Percentiles rank a stretch among this genome's conserved stretches.
Conservation (phyloP, 2,329 filamentous ascomycete genomes). For the Plenodomus biglobosus region DNA sequence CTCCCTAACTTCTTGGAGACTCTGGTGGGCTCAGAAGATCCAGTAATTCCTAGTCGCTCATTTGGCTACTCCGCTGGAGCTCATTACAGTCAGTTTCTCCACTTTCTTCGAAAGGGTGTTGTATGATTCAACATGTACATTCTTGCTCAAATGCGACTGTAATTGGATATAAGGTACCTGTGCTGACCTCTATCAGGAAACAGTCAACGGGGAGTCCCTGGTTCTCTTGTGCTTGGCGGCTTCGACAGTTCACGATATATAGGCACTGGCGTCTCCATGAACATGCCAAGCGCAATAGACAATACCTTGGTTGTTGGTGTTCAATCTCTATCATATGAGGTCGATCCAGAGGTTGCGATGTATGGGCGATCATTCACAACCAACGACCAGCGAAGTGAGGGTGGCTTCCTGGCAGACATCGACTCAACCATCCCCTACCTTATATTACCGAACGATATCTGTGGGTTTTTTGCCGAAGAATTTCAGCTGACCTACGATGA, state of each 20-base stretch:
- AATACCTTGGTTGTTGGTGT: conserved; percentile 31
- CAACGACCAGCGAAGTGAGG: background rate
- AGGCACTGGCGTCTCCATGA: conserved; percentile 18
- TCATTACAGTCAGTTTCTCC: conserved; percentile 34
- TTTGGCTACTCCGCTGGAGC: conserved; percentile 43
- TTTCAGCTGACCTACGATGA: conserved; percentile 44
- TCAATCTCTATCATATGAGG: conserved; percentile 25
- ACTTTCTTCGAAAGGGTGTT: background rate
- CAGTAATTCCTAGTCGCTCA: conserved; percentile 27
- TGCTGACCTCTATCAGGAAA: conserved; percentile 28
- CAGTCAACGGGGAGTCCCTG: conserved; percentile 25
- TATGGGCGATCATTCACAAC: conserved; percentile 14
- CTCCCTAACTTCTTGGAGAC: conserved; percentile 26
- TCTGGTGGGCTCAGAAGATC: conserved; percentile 5
- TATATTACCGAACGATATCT: conserved; percentile 36
- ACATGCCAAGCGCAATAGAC: conserved; percentile 22
- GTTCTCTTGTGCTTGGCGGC: conserved; percentile 46
- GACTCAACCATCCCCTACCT: conserved; percentile 46
- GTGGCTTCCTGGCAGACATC: conserved; percentile 35
- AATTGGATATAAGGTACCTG: background rate
- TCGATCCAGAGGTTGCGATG: conserved; percentile 15
- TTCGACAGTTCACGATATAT: conserved; percentile 43
- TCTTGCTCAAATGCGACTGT: background rate
- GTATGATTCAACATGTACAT: background rate
- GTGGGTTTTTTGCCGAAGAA: conserved; percentile 38